A percentile compares a stretch with the other conserved stretches of the same genome.
phyloP scores from a whole-genome alignment of 2,329 filamentous ascomycete species.

The Rachicladosporium sp. region DNA sequence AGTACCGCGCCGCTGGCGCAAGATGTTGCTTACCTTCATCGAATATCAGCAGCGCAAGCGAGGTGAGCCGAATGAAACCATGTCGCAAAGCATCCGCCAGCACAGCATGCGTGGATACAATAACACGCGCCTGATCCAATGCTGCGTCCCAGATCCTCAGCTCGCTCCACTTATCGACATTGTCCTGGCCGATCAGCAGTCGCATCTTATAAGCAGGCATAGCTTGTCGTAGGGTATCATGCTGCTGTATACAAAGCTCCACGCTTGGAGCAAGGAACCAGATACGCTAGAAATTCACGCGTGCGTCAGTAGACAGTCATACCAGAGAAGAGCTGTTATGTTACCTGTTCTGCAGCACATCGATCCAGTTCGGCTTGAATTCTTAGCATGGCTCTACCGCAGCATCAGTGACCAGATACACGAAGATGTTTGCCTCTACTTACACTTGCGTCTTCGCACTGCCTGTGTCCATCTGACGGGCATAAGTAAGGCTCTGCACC shows the following conservation, averaged over 20 bases:
- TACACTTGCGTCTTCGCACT: conserved; percentile 32
- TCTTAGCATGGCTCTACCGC: conserved; percentile 23
- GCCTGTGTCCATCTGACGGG: conserved; percentile 29
- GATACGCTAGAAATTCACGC: conserved; percentile 18
- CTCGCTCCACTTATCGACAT: conserved; percentile 58
- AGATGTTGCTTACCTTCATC: conserved; percentile 54
- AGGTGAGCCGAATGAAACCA: conserved; percentile 53
- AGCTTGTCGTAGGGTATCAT: conserved; percentile 20
- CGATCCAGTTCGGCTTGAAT: conserved; percentile 27
- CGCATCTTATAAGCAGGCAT: conserved; percentile 41
- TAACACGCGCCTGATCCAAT: conserved; percentile 49
- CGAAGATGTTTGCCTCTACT: neutral
- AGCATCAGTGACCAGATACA: neutral
- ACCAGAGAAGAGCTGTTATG: conserved; percentile 8
- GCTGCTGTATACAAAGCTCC: conserved; percentile 30
- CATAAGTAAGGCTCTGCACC: neutral
- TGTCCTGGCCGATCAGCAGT: conserved; percentile 54
- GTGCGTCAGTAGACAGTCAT: neutral
- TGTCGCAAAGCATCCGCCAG: conserved; percentile 60
- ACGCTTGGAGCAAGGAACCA: conserved; percentile 34
- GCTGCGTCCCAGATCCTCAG: conserved; percentile 52
- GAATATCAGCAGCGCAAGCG: conserved; percentile 58
- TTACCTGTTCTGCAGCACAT: conserved; percentile 15
- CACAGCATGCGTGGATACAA: conserved; percentile 64
- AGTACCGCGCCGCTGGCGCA: neutral